Evolutionary conservation across 73 alveolate species (phyloP), one percentile per base, ranked within the genome.

Genomic region (Tetrahymena thermophila): DNA sequence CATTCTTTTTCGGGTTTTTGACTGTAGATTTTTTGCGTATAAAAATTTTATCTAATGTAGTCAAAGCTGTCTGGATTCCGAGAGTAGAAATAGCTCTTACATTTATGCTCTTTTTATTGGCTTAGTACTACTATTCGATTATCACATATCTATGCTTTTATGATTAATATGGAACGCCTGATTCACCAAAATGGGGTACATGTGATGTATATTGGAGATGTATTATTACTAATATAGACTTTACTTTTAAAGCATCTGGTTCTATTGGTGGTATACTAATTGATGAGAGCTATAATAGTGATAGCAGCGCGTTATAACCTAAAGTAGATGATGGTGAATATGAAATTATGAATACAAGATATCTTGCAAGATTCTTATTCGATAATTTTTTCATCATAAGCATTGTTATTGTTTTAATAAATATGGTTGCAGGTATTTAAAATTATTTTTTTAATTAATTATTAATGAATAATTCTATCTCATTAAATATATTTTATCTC

Each of bases 171-270:
- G 95, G 94, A 16, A 14, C 43, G 14, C 93, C 93, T 25, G 83
- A 95, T 95, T 38, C 93, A n/a, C 31, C 43, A 10, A 43, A 57
- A 83, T 94, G 94, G 42, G 93, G 38, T 34, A 71, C 44, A 35
- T 98, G 99, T 93, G 94, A 96, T 93, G 96, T 98, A 38, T 43
- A 98, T 94, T 95, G 97, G 96, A 95, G 96, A 93, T 98, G 99
- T 85, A 96, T 97, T 35, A 96, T 97, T 19, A 96, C 98, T n/a
- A 97, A 97, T 19, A 96, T 98, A 85, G 98, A 98, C 94, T 97
- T 96, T 40, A 98, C 99, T 93, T 96, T 98, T 57, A 98, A 98
- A 97, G 99, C 96, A 95, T 98, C 99, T 84, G 99, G 99, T 43
- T 98, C 99, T 58, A 97, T 98, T 34, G 99, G 99, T 55, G 98